Evolutionary conservation across 1,284 basidiomycete species (phyloP).

Genomic region (Lentinus polychrous): DNA sequence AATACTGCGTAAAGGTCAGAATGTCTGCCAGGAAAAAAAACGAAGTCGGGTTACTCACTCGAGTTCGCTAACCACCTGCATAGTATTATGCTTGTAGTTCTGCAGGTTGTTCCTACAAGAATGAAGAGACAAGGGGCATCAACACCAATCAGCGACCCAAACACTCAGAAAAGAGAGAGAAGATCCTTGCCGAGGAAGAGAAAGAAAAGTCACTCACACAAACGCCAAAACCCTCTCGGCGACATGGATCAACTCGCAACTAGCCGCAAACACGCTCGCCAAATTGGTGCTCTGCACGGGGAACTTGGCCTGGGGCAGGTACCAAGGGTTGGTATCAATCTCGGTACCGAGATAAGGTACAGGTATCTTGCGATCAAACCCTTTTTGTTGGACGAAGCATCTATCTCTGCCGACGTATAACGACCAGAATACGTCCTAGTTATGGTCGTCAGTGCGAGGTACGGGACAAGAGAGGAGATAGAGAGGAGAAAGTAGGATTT

Average conservation of each 20-base stretch:
- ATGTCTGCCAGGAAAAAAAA: not conserved
- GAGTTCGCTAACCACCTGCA: constrained; percentile 45
- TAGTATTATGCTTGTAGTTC: constrained; percentile 32
- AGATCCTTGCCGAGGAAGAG: not conserved
- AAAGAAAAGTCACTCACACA: constrained; percentile 35
- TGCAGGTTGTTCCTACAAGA: constrained; percentile 35
- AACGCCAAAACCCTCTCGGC: constrained; percentile 51
- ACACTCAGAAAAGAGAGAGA: constrained; percentile 4
- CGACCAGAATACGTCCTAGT: constrained; percentile 52
- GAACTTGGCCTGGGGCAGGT: constrained; percentile 31
- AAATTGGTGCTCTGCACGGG: constrained; percentile 40
- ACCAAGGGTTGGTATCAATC: constrained; percentile 40
- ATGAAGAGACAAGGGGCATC: not conserved
- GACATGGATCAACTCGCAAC: constrained; percentile 48
- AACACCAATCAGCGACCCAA: no score
- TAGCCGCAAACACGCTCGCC: constrained; percentile 45
- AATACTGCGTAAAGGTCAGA: constrained; percentile 32
- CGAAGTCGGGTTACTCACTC: constrained; percentile 31
- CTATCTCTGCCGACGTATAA: constrained; percentile 54
- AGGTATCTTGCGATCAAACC: constrained; percentile 27
- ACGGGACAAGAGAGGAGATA: not conserved
- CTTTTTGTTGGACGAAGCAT: constrained; percentile 34
- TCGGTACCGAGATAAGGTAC: constrained; percentile 39
- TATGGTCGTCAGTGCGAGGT: not conserved
- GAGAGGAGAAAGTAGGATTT: constrained; percentile 3